phyloP scores from a whole-genome alignment of 139 green algal genomes.

The Diplosphaera chodatii region DNA sequence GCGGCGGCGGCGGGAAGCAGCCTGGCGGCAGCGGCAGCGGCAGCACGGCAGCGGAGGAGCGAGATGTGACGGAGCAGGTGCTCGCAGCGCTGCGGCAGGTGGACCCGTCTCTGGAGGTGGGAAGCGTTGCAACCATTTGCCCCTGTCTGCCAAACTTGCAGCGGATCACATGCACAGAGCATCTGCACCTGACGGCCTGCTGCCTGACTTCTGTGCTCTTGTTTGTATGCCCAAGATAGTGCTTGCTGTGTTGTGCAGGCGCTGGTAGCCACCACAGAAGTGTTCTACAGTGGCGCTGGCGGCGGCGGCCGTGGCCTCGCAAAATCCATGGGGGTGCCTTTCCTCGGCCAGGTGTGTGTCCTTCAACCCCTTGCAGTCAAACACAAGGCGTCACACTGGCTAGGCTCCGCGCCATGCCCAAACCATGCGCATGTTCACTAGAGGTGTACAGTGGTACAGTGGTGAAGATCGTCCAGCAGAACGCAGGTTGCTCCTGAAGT shows the following conservation, averaged over 20 bases:
- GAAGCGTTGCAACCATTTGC: too few relatives aligned
- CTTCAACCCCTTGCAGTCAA: slow-evolving; percentile 28
- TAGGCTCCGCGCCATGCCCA: too few relatives aligned
- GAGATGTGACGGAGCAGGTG: slow-evolving; percentile 36
- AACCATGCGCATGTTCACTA: too few relatives aligned
- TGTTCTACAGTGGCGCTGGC: slow-evolving; percentile 52
- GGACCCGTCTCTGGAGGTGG: slow-evolving; percentile 16
- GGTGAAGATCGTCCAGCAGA: too few relatives aligned
- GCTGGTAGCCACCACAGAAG: slow-evolving; percentile 36
- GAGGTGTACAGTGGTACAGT: too few relatives aligned
- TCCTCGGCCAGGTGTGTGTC: slow-evolving; percentile 78
- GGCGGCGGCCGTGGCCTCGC: slow-evolving; percentile 75
- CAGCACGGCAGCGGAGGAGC: slow-evolving; percentile 14
- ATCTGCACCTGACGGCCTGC: too few relatives aligned
- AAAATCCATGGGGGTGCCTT: slow-evolving; percentile 62
- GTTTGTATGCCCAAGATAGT: not conserved
- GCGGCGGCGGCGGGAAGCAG: too few relatives aligned
- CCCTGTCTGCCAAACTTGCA: too few relatives aligned
- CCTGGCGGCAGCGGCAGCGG: slow-evolving; percentile 35
- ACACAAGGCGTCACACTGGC: too few relatives aligned
- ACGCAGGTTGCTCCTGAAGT: too few relatives aligned
- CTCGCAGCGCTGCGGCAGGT: slow-evolving; percentile 20
- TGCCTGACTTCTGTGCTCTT: too few relatives aligned
- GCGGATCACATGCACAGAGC: too few relatives aligned
- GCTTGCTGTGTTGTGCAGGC: not conserved